Conservation (phyloP, 805 yeast species). For the Candida tibetensis region DNA sequence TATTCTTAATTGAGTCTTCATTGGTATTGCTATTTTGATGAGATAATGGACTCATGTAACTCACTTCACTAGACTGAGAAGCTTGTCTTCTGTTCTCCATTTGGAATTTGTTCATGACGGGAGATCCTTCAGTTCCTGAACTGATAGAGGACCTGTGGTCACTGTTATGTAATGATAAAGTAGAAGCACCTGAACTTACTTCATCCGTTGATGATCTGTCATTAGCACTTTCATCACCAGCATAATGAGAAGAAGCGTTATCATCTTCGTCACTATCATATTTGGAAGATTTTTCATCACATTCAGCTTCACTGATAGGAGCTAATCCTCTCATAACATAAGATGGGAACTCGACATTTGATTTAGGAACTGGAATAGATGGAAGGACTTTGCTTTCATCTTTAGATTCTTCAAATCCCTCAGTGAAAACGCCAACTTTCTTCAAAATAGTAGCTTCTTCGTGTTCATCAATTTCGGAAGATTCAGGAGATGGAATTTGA, state of each 20-base stretch:
- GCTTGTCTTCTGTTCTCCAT: conserved; percentile 6
- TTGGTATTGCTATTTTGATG: conserved; percentile 4
- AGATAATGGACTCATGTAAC: conserved; percentile 18
- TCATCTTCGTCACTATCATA: conserved; percentile 28
- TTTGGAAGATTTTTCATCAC: conserved; percentile 30
- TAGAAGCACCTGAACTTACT: conserved; percentile 28
- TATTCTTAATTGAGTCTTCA: conserved; percentile 8
- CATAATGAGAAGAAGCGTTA: conserved; percentile 12
- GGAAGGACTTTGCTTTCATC: conserved; percentile 11
- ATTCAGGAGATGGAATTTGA: conserved; percentile 16
- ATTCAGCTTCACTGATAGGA: conserved; percentile 36
- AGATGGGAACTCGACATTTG: conserved; percentile 22
- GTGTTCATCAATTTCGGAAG: conserved; percentile 14
- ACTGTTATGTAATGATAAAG: conserved; percentile 38
- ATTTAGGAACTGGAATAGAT: conserved; percentile 5
- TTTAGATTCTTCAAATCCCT: conserved; percentile 13
- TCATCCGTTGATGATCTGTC: conserved; percentile 19
- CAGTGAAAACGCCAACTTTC: conserved; percentile 10
- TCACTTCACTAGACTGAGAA: conserved; percentile 13
- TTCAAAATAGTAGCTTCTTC: conserved; percentile 8
- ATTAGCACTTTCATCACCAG: conserved; percentile 15
- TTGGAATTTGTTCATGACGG: conserved; percentile 15
- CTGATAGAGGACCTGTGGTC: conserved; percentile 36
- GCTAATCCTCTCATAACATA: conserved; percentile 33
- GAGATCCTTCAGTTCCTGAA: conserved; percentile 29